These are phyloP conservation scores for Yamadazyma dendronema DNA, from an alignment of 1,139 yeast species.

Conservation along the genomic window DNA sequence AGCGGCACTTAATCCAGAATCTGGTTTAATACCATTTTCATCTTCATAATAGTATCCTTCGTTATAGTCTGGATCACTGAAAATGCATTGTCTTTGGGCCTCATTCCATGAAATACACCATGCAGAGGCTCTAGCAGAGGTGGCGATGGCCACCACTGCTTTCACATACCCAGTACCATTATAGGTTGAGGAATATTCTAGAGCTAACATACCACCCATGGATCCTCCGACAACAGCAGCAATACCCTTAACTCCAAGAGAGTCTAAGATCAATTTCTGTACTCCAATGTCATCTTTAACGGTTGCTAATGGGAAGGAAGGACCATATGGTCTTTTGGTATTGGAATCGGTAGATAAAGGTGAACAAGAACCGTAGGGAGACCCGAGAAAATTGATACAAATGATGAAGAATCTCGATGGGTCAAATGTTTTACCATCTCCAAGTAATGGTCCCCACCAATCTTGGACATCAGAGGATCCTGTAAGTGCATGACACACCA, in stretches of 20 bases:
- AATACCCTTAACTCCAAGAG: slow-evolving; percentile 68
- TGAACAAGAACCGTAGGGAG: slow-evolving; percentile 95
- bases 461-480: slow-evolving; percentile 95
- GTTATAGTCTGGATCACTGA: slow-evolving; percentile 87
- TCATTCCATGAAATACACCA: slow-evolving; percentile 99
- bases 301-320: slow-evolving; percentile 90
- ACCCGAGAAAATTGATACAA: slow-evolving; percentile 87
- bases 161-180: slow-evolving; percentile 71
- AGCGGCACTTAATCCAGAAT: slow-evolving; percentile 88
- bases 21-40: slow-evolving; percentile 65
- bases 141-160: slow-evolving; percentile 80
- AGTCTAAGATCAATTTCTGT: slow-evolving; percentile 73
- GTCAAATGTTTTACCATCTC: slow-evolving; percentile 85
- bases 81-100: slow-evolving; percentile 93
- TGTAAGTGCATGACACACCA: slow-evolving; percentile 92
- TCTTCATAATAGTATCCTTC: slow-evolving; percentile 80
- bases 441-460: slow-evolving; percentile 98
- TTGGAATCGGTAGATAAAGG: slow-evolving; percentile 76
- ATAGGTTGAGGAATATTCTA: slow-evolving; percentile 74
- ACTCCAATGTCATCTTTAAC: slow-evolving; percentile 85
- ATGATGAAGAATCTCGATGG: slow-evolving; percentile 82
- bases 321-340: slow-evolving; percentile 81
- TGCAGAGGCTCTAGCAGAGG: slow-evolving; percentile 92
- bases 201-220: slow-evolving; percentile 98
- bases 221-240: slow-evolving; percentile 95